These are phyloP conservation scores for Claviceps pusilla DNA, from an alignment of 2,329 filamentous ascomycete species.

Conservation along the genomic window DNA sequence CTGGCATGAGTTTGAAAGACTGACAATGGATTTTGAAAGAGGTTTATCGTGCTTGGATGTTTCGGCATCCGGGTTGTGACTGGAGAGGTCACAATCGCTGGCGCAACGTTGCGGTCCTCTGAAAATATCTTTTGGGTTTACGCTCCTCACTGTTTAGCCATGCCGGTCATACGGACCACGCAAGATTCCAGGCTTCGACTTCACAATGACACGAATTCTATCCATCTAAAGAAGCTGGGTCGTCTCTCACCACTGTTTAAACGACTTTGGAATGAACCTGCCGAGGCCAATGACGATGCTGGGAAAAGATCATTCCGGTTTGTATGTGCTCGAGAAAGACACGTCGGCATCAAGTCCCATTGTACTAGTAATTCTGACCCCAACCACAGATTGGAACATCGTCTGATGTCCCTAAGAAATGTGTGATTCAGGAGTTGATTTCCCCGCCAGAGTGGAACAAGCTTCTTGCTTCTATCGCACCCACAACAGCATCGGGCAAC, in stretches of 20 bases:
- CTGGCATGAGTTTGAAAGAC: slow-evolving; percentile 8
- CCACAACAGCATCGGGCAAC: slow-evolving; percentile 15
- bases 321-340: slow-evolving; percentile 19
- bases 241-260: slow-evolving; percentile 51
- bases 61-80: slow-evolving; percentile 48
- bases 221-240: slow-evolving; percentile 37
- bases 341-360: slow-evolving; percentile 5
- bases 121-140: slow-evolving; percentile 39
- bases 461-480: slow-evolving; percentile 32
- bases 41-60: slow-evolving; percentile 49
- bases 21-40: slow-evolving; percentile 22
- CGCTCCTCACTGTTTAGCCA: slow-evolving; percentile 52
- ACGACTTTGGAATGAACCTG: slow-evolving; percentile 46
- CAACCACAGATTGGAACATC: slow-evolving; percentile 35
- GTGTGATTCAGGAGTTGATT: slow-evolving; percentile 37
- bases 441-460: slow-evolving; percentile 48
- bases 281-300: slow-evolving; percentile 8
- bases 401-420: slow-evolving; percentile 34
- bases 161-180: slow-evolving; percentile 48
- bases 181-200: slow-evolving; percentile 40
- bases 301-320: slow-evolving; percentile 30
- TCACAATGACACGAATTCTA: slow-evolving; percentile 33
- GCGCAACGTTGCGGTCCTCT: slow-evolving; percentile 42
- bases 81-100: slow-evolving; percentile 50
- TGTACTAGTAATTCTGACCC: slow-evolving; percentile 7